Evolutionary conservation across 1,139 yeast genomes (phyloP), one percentile per base, ranked within the genome.

Genomic region (Geotrichum restrictum): DNA sequence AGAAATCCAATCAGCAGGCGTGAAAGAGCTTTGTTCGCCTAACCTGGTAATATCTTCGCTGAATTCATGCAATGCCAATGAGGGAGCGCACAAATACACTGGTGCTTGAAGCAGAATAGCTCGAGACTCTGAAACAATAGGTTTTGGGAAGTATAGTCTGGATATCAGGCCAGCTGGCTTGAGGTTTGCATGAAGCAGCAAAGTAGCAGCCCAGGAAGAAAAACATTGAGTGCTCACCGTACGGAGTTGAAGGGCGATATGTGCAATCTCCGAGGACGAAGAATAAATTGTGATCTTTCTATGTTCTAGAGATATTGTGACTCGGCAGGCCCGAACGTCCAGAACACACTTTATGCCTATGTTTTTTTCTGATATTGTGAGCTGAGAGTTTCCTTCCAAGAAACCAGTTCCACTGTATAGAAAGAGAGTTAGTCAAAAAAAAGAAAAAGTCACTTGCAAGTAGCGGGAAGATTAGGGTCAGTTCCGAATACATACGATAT

Each of bases 131-230:
- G 18, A 8, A 1, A 27, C 29, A 4, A 33, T n/a, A 14, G 45
- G 18, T 5, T 39, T 29, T 5, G 55, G 55, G n/a, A 29, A 42
- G 32, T 44, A 48, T 10, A 22, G 41, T 34, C 45, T 48, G 13
- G 33, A 21, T 44, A 27, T 14, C 7, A 52, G 38, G 3, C 52
- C 55, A 29, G 46, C 31, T 4, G 38, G 45, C 16, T 48, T 52
- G 18, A 52, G 45, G 31, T 52, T 49, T 8, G 55, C 45, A 32
- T 52, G 55, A 19, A 52, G 32, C 21, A 48, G 32, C 11, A 52
- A 27, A 5, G 32, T 34, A 11, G 48, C 48, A 19, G 45, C 24
- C 52, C 55, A 52, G n/a, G 45, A 31, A 24, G 27, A 19, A 34
- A 42, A 52, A 8, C 24, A 19, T 13, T 44, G 44, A 3, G 24